These are phyloP conservation scores for Talaromyces sp. DNA, from an alignment of 2,329 filamentous ascomycete species.

Conservation along the genomic window DNA sequence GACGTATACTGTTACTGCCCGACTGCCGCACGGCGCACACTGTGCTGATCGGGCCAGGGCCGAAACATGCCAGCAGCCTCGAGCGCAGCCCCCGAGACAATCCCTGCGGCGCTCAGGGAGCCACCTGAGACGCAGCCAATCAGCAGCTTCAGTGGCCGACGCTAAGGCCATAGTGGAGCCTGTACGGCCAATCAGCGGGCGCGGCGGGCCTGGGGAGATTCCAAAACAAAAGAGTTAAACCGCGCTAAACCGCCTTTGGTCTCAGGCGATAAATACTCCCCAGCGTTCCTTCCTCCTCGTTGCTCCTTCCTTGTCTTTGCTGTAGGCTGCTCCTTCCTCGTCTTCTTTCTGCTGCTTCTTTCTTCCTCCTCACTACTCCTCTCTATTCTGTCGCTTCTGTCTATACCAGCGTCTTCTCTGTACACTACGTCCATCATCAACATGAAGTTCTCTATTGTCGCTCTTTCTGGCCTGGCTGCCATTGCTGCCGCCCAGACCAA, in stretches of 20 bases:
- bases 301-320: conserved; percentile 12
- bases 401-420: not conserved
- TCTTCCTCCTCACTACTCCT: not conserved
- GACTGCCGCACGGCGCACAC: no score
- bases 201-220: not conserved
- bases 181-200: not conserved
- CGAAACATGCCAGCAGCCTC: not conserved
- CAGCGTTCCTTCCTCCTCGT: not conserved
- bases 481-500: conserved; percentile 39
- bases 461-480: conserved; percentile 42
- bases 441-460: conserved; percentile 41
- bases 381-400: not conserved
- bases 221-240: not conserved
- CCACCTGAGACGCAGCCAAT: not conserved
- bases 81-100: not conserved
- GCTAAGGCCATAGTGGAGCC: not conserved
- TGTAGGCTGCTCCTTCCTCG: conserved; percentile 20
- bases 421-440: conserved; percentile 9
- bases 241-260: not conserved
- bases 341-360: conserved; percentile 1
- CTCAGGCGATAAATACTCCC: not conserved
- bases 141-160: not conserved
- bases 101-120: not conserved
- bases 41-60: not conserved
- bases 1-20: no score